Evolutionary conservation across 768 basidiomycete genomes (phyloP), one percentile per base, ranked within the genome.

Genomic region (Megacollybia marginata): DNA sequence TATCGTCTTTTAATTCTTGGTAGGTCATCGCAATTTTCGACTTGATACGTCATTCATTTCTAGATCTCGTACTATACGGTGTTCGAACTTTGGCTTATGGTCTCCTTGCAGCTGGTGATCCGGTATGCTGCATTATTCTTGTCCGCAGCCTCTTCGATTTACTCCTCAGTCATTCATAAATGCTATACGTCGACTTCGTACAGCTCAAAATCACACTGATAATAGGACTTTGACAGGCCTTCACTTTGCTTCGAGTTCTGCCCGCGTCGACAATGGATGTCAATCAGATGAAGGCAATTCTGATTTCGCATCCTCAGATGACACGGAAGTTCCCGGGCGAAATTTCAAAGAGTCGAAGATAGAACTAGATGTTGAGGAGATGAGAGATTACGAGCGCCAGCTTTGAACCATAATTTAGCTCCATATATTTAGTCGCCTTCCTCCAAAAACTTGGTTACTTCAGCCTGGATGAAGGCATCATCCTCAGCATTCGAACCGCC

Each of bases 11-110:
- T 58, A 12, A 50, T 60, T 1, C 47, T 58, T 9, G 55, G 57
- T 58, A 46, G 5, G n/a, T n/a, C 50, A 32, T 16, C 12, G n/a
- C 9, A 23, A 31, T 12, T 13, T 12, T 9, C 44, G 33, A 10
- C 18, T 20, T 12, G 13, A 15, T 11, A 12, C 33, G 11, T 3
- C 11, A 11, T 9, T 7, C 18, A n/a, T n/a, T 49, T 42, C 20
- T 31, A 59, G 57, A 59, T 35, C 47, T 59, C 2, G 32, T 52
- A 33, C 35, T 59, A 12, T 55, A 57, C 36, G 58, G 56, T n/a
- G 42, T 55, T 9, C 51, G 58, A 15, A 47, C 54, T 9, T 34
- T 55, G 15, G 52, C 46, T 9, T 59, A 59, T 35, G 58, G 50
- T n/a, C 2, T 55, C 11, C 54, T 59, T 2, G 58, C 58, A 1